Conservation (phyloP, 2,329 filamentous ascomycete species). For the Periconia macrospinosa region DNA sequence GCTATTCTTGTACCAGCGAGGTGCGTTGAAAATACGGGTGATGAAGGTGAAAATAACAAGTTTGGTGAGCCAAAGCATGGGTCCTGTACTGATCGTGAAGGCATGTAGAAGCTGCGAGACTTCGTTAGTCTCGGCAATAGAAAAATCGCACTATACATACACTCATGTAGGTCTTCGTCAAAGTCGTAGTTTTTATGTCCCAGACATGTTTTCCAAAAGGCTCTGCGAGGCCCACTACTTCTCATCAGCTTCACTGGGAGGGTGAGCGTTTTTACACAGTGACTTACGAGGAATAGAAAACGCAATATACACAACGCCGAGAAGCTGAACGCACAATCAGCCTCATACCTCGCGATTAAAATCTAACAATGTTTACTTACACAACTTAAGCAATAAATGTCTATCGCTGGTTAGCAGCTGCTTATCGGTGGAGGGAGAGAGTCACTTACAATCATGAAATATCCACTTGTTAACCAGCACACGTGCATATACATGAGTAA, state of each 20-base stretch:
- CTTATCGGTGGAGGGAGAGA: background rate
- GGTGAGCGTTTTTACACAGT: background rate
- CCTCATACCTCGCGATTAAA: background rate
- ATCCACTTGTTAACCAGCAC: slow-evolving; percentile 16
- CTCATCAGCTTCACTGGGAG: slow-evolving; percentile 1
- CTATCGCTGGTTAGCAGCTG: slow-evolving; percentile 8
- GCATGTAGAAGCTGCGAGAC: slow-evolving; percentile 10
- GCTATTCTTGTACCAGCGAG: slow-evolving; percentile 22
- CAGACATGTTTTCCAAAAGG: slow-evolving; percentile 21
- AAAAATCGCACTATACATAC: slow-evolving; percentile 3
- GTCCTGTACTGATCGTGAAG: slow-evolving; percentile 16
- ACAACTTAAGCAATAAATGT: slow-evolving; percentile 14
- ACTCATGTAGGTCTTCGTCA: slow-evolving; percentile 13
- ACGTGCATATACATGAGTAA: slow-evolving; percentile 14
- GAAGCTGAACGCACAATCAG: slow-evolving; percentile 2
- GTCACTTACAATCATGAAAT: slow-evolving; percentile 20
- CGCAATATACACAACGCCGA: slow-evolving; percentile 17
- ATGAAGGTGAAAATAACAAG: slow-evolving; percentile 19
- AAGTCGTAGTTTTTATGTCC: slow-evolving; percentile 13
- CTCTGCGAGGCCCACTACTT: slow-evolving; percentile 10
- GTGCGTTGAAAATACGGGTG: slow-evolving; percentile 11
- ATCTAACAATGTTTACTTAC: slow-evolving; percentile 1
- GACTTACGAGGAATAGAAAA: slow-evolving; percentile 19
- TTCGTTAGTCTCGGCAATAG: background rate
- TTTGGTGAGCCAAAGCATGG: slow-evolving; percentile 23